phyloP scores from a whole-genome alignment of 2,329 filamentous ascomycete species.

The Aspergillus uvarum region DNA sequence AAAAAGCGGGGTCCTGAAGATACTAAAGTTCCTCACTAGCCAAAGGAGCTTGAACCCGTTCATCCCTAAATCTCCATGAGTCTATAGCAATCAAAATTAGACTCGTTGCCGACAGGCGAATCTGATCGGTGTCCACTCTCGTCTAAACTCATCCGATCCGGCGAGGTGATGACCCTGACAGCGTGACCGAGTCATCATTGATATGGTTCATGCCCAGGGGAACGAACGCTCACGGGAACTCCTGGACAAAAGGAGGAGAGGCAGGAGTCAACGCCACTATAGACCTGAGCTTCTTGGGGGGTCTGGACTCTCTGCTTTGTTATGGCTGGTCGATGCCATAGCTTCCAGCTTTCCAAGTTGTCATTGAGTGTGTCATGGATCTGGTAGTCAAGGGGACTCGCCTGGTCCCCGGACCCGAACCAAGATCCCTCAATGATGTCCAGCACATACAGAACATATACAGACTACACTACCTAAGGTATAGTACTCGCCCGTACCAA shows the following conservation, averaged over 20 bases:
- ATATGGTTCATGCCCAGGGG: neutral
- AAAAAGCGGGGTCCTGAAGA: conserved; percentile 1
- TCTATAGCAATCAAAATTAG: neutral
- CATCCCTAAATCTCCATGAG: neutral
- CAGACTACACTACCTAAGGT: no score
- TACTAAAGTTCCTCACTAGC: neutral
- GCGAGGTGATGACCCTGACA: neutral
- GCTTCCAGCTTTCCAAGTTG: neutral
- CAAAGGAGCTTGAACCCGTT: neutral
- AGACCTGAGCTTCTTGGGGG: neutral
- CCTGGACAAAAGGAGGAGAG: neutral
- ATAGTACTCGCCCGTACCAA: neutral
- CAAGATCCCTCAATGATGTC: neutral
- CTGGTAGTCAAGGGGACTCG: neutral
- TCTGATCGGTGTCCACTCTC: neutral
- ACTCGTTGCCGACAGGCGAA: neutral
- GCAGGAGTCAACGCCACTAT: neutral
- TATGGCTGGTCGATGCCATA: neutral
- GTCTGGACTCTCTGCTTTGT: neutral
- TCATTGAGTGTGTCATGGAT: neutral
- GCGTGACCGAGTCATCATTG: neutral
- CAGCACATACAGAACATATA: no score
- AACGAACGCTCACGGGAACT: no score
- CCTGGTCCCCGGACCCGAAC: neutral
- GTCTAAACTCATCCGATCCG: neutral